Evolutionary conservation across 176 grass and related monocot genomes (phyloP).

Genomic region (Canna indica): DNA sequence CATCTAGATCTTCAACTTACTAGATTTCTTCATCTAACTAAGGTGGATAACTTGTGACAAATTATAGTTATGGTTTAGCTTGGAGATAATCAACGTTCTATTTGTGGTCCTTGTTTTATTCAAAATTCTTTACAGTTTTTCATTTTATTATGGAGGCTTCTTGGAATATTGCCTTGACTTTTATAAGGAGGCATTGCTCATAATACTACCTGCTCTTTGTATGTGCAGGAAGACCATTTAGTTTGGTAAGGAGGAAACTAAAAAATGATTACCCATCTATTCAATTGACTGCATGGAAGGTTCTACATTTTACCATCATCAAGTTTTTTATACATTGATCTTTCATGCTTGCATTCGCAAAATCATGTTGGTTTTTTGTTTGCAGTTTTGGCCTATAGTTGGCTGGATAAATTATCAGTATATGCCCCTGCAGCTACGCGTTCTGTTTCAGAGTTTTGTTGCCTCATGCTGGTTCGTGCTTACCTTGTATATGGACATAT

Average conservation of each 20-base stretch:
- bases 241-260: conserved; percentile 25
- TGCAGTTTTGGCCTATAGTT: conserved; percentile 47
- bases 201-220: not conserved
- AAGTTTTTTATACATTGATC: not conserved
- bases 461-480: conserved; percentile 36
- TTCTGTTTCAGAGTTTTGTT: conserved; percentile 38
- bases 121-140: not conserved
- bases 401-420: conserved; percentile 36
- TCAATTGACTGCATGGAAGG: conserved; percentile 31
- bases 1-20: too few species aligned
- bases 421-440: conserved; percentile 36
- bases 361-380: conserved; percentile 3
- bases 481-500: too few species aligned
- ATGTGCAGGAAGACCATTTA: conserved; percentile 33
- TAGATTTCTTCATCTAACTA: too few species aligned
- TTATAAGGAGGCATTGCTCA: not conserved
- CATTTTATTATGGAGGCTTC: not conserved
- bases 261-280: conserved; percentile 31
- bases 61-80: too few species aligned
- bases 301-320: conserved; percentile 2
- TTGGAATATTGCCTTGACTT: not conserved
- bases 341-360: not conserved
- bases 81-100: too few species aligned
- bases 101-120: too few species aligned
- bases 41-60: too few species aligned